phyloP scores from a whole-genome alignment of 768 basidiomycete species.

The Tulasnella sp. region DNA sequence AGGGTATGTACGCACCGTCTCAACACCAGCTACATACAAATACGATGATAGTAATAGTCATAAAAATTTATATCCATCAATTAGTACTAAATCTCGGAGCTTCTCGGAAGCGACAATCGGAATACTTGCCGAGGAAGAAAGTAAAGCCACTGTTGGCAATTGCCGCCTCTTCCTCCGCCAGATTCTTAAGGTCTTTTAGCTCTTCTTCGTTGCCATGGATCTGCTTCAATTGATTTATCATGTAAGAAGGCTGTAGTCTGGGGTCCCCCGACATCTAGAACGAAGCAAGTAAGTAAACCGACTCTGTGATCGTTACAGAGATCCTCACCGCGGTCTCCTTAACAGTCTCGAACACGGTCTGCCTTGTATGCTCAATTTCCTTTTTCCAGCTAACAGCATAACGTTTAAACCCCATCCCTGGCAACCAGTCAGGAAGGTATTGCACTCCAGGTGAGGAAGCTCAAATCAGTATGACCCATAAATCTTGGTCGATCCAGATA shows the following conservation, averaged over 20 bases:
- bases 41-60: background rate
- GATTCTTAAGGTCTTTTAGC: too few relatives aligned
- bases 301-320: too few relatives aligned
- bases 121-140: background rate
- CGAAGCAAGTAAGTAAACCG: too few relatives aligned
- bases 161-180: background rate
- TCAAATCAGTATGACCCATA: background rate
- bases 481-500: background rate
- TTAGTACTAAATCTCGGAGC: too few relatives aligned
- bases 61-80: too few relatives aligned
- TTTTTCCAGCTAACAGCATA: background rate
- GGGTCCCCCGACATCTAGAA: too few relatives aligned
- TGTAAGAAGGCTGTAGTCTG: too few relatives aligned
- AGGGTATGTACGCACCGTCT: background rate
- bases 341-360: background rate
- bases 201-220: too few relatives aligned
- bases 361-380: background rate
- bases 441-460: background rate
- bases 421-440: slow-evolving; percentile 16
- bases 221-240: too few relatives aligned
- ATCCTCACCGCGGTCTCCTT: background rate
- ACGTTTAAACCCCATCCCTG: slow-evolving; percentile 5
- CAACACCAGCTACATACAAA: background rate
- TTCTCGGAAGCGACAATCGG: too few relatives aligned
- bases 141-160: background rate